Conservation (phyloP, 2,329 filamentous ascomycete genomes). For the Neonectria sp. region DNA sequence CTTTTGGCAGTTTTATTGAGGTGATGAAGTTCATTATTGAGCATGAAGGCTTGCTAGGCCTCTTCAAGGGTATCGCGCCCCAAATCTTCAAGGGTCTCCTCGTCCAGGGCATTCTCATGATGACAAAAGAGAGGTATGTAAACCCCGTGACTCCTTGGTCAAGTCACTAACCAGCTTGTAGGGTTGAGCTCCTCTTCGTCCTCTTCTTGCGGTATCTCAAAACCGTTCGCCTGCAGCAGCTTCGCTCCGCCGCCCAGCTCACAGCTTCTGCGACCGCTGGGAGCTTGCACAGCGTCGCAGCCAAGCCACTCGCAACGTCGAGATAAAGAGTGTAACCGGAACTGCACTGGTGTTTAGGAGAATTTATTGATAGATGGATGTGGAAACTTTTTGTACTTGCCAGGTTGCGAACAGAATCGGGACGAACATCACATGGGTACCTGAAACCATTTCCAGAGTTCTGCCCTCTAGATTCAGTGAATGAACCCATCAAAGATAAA, state of each 20-base stretch:
- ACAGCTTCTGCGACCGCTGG: slow-evolving; percentile 64
- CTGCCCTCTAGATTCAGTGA: background rate
- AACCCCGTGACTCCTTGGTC: background rate
- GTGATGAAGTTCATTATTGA: slow-evolving; percentile 96
- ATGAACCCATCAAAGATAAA: background rate
- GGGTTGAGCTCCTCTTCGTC: slow-evolving; percentile 90
- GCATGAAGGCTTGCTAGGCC: slow-evolving; percentile 84
- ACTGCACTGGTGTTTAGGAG: slow-evolving; percentile 34
- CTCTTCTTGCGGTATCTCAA: slow-evolving; percentile 87
- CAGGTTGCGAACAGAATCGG: slow-evolving; percentile 15
- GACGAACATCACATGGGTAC: background rate
- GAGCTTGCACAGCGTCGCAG: slow-evolving; percentile 60
- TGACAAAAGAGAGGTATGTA: slow-evolving; percentile 92
- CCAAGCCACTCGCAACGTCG: slow-evolving; percentile 46
- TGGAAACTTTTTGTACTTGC: slow-evolving; percentile 37
- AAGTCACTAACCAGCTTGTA: slow-evolving; percentile 52
- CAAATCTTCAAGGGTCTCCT: slow-evolving; percentile 94
- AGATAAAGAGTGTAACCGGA: slow-evolving; percentile 24
- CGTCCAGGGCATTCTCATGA: slow-evolving; percentile 98
- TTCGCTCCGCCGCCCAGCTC: slow-evolving; percentile 76
- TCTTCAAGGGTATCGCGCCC: slow-evolving; percentile 97
- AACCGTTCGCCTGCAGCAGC: slow-evolving; percentile 77
- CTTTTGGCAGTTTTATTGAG: slow-evolving; percentile 93
- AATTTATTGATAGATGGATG: slow-evolving; percentile 35
- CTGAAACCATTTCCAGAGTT: background rate